Evolutionary conservation across 106 monocot genomes (phyloP), one percentile per base, ranked within the genome.

Genomic region (Apostasia shenzhenica): DNA sequence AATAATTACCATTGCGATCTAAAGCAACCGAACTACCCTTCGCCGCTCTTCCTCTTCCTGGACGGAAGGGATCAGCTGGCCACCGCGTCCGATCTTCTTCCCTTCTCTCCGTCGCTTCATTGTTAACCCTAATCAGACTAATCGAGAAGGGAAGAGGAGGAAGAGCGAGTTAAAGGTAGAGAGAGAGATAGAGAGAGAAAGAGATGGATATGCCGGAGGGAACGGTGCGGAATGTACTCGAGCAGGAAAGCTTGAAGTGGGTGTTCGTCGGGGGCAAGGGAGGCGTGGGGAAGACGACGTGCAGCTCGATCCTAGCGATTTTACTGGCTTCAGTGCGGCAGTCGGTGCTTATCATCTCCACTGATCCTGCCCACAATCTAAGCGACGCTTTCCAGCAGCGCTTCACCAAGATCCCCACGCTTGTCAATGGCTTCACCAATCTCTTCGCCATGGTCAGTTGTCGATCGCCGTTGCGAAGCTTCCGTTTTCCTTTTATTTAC

Each of bases 341-440:
- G 39, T 97, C 95, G 43, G 95, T 97, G 12, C 92, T 97, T 67
- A 66, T 97, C 72, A 97, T 97, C 67, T 97, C 95, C 67, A 97
- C 95, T 67, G 95, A 97, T 78, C 95, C 95, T 11, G 95, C 95
- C 10, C 95, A 97, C 78, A 97, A 97, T 73, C 88, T 97, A 63
- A 89, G 89, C 81, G 95, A 97, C 70, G 92, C 95, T 45, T 97
- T 97, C 78, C 95, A 97, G 82, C 95, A 97, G 80, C 75, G 89
- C 3, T 97, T 97, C 84, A 97, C 95, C 63, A 91, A 88, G 77
- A 89, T 74, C 80, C 95, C 95, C 70, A 89, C 95, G 43, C 86
- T 89, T 62, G 95, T 97, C 73, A 86, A 83, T 58, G 95, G 95
- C 49, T 97, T 97, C 84, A 64, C 78, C 80, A 97, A 97, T 45